Conservation (phyloP, 2,329 filamentous ascomycete genomes). For the Colletotrichum tanaceti region DNA sequence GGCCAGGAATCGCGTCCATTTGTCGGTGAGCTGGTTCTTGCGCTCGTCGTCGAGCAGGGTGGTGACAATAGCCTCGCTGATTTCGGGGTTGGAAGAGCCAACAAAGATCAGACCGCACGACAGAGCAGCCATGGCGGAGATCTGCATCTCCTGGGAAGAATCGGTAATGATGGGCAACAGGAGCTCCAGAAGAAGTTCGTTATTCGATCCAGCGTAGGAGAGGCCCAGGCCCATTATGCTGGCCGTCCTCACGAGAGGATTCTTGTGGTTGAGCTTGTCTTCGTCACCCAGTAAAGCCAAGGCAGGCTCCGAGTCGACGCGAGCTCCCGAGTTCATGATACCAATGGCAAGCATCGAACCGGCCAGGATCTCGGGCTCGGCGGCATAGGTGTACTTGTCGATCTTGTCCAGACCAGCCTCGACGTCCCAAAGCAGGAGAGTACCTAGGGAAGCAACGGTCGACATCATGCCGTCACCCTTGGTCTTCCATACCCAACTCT, state of each 20-base stretch:
- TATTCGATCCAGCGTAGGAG: conserved; percentile 93
- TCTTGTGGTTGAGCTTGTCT: conserved; percentile 83
- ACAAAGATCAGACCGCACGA: conserved; percentile 92
- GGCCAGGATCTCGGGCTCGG: conserved; percentile 86
- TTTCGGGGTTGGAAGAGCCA: conserved; percentile 89
- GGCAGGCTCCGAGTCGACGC: conserved; percentile 89
- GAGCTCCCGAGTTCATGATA: conserved; percentile 94
- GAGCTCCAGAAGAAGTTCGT: conserved; percentile 85
- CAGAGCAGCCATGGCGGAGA: conserved; percentile 94
- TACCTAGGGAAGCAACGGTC: conserved; percentile 92
- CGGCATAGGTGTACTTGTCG: conserved; percentile 90
- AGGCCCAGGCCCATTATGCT: conserved; percentile 97
- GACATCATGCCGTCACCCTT: conserved; percentile 99
- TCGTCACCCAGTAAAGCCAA: conserved; percentile 85
- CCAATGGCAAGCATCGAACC: conserved; percentile 93
- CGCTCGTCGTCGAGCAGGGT: conserved; percentile 95
- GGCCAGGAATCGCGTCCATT: conserved; percentile 97
- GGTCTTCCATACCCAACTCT: conserved; percentile 98
- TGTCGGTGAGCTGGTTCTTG: conserved; percentile 91
- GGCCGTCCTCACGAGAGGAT: conserved; percentile 80
- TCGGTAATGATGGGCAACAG: conserved; percentile 90
- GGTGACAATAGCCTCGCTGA: conserved; percentile 91
- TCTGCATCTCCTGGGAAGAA: conserved; percentile 88
- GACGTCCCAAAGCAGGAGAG: conserved; percentile 92
- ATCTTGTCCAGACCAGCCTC: conserved; percentile 93